phyloP scores from a whole-genome alignment of 805 yeast species.

The Maudiozyma bulderi region DNA sequence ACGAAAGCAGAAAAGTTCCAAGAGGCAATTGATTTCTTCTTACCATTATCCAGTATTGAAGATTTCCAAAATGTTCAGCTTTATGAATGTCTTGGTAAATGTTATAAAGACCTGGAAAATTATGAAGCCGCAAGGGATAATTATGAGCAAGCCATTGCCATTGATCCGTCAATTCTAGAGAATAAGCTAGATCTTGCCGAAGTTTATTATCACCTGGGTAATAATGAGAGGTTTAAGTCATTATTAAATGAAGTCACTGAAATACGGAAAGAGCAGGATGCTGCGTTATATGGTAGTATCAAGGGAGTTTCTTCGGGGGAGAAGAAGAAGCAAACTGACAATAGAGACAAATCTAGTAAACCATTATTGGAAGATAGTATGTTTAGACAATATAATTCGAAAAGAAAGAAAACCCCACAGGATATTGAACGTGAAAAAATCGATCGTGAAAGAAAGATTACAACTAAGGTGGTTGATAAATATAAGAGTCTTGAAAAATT shows the following conservation, averaged over 20 bases:
- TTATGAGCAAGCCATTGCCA: conserved; percentile 45
- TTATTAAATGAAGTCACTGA: conserved; percentile 46
- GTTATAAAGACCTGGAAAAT: conserved; percentile 65
- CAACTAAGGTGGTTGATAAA: conserved; percentile 46
- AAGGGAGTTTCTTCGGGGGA: conserved; percentile 2
- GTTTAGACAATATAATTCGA: conserved; percentile 19
- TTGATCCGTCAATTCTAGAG: conserved; percentile 57
- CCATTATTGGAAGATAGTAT: conserved; percentile 27
- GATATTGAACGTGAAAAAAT: conserved; percentile 36
- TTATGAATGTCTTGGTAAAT: conserved; percentile 54
- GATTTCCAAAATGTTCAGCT: conserved; percentile 43
- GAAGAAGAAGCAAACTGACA: neutral
- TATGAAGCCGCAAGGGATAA: conserved; percentile 55
- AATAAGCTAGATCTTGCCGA: conserved; percentile 75
- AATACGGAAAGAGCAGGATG: conserved; percentile 28
- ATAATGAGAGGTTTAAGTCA: conserved; percentile 44
- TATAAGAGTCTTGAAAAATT: conserved; percentile 47
- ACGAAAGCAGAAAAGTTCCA: conserved; percentile 58
- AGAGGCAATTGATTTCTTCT: conserved; percentile 66
- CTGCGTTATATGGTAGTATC: conserved; percentile 11
- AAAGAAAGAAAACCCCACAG: conserved; percentile 26
- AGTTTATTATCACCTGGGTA: conserved; percentile 58
- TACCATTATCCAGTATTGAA: conserved; percentile 46
- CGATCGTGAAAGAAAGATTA: conserved; percentile 49
- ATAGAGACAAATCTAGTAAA: conserved; percentile 14